Conservation (phyloP, 2,329 filamentous ascomycete genomes). For the Eutypella sp. region DNA sequence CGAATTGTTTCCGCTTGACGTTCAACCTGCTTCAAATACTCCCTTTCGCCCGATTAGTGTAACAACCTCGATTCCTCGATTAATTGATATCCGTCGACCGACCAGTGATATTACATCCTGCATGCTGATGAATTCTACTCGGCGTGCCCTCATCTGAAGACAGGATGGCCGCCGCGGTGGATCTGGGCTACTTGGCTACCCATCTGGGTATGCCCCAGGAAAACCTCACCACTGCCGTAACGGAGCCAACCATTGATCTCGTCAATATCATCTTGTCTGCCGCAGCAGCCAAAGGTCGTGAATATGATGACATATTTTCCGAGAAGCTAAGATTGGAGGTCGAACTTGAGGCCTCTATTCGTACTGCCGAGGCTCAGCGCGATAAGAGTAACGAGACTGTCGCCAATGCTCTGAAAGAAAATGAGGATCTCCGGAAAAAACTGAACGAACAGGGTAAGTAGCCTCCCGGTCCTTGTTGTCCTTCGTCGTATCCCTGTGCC, state of each 20-base stretch:
- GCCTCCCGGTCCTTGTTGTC: neutral
- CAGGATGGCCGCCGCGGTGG: slow-evolving; percentile 60
- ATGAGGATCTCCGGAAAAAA: slow-evolving; percentile 75
- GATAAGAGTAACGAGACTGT: slow-evolving; percentile 76
- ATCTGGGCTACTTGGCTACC: slow-evolving; percentile 68
- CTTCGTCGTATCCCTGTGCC: neutral
- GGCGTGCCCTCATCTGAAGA: slow-evolving; percentile 22
- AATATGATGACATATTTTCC: slow-evolving; percentile 75
- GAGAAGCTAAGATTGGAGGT: slow-evolving; percentile 89
- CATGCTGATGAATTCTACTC: slow-evolving; percentile 20
- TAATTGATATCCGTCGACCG: neutral
- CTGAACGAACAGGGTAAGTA: slow-evolving; percentile 73
- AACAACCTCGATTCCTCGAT: neutral
- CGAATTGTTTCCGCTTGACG: too few relatives aligned
- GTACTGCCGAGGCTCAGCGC: slow-evolving; percentile 75
- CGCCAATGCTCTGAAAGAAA: slow-evolving; percentile 78
- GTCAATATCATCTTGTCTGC: slow-evolving; percentile 70
- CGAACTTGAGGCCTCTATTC: slow-evolving; percentile 85
- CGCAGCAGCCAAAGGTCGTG: slow-evolving; percentile 72
- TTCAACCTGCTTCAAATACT: too few relatives aligned
- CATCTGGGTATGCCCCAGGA: slow-evolving; percentile 65
- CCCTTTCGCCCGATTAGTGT: neutral
- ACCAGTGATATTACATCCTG: slow-evolving; percentile 2
- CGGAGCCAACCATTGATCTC: slow-evolving; percentile 71
- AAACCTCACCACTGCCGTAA: slow-evolving; percentile 55